Base-by-base conservation (phyloP, 192 early-diverging fungal species). In the Linderina pennispora region DNA sequence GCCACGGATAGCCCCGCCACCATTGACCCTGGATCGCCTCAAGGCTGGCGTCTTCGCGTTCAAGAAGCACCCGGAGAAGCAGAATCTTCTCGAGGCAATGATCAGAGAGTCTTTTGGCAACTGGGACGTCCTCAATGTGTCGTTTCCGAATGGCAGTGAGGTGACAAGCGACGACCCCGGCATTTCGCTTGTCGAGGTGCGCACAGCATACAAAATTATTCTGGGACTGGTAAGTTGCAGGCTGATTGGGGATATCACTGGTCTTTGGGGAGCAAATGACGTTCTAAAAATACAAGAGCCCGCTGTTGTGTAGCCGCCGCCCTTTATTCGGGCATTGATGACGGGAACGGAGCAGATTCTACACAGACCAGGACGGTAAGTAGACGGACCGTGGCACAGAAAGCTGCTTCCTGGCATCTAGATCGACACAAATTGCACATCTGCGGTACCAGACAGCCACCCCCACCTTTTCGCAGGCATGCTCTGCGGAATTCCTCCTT, bases 261-360 rank as follows among this genome's bases (percentile, higher is more conserved):
- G 13, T 14, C n/a, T 35, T 35, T 35, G 34, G 13, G 13, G 34
- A 16, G 0, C 3, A 16, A 19, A 35, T 33, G 16, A 15, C 10
- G n/a, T n/a, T 35, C 7, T 44, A 34, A 0, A 3, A 34, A 34
- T n/a, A n/a, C n/a, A n/a, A n/a, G n/a, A n/a, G n/a, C n/a, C n/a
- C n/a, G n/a, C 39, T 23, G 15, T 17, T 19, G 26, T 26, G 36
- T 55, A 55, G 42, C 62, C 76, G 26, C 44, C 83, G 67, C 77
- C 75, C 20, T 77, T 84, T 40, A 81, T 87, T 23, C 75, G 82
- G 15, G 71, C 77, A n/a, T 79, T 87, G 74, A 89, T 89, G 87
- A 75, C 58, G 23, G 81, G 81, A 19, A 78, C 74, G n/a, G 87
- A 89, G 50, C 73, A 57, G 48, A 46, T 87, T 9, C 60, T 89